phyloP scores from a whole-genome alignment of 768 basidiomycete species.

The Rhizopogon vulgaris region DNA sequence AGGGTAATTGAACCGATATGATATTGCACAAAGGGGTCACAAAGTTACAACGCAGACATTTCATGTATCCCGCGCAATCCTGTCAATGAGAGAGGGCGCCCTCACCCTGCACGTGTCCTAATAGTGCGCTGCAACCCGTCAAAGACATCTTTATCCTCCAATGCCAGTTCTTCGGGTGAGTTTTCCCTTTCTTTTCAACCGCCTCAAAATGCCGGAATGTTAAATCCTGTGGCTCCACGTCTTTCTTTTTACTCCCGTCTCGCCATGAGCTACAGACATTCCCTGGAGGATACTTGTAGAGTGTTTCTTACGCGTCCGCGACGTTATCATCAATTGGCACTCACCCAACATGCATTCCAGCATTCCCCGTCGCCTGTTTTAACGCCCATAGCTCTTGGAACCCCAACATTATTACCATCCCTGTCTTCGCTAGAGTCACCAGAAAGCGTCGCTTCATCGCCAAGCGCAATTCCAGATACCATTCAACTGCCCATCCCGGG shows the following conservation, averaged over 20 bases:
- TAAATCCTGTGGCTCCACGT: not conserved
- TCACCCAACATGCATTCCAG: constrained; percentile 1
- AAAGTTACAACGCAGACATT: not conserved
- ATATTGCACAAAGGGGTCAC: not conserved
- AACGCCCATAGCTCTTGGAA: not conserved
- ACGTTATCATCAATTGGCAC: not conserved
- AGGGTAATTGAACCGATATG: not conserved
- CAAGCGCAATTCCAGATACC: not conserved
- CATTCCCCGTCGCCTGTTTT: not conserved
- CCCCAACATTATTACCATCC: not conserved
- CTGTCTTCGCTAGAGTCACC: not conserved
- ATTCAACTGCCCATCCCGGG: constrained; percentile 5
- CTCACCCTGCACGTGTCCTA: constrained; percentile 3
- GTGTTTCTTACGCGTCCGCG: constrained; percentile 20
- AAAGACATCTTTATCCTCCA: constrained; percentile 17
- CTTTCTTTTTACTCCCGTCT: constrained; percentile 8
- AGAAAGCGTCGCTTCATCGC: not conserved
- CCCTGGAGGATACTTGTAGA: constrained; percentile 26
- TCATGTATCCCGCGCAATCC: not conserved
- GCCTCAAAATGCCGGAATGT: constrained; percentile 5
- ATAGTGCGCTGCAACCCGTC: constrained; percentile 1
- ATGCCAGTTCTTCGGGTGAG: constrained; percentile 6
- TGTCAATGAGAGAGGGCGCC: not conserved
- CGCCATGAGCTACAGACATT: constrained; percentile 20
- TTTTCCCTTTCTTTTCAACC: constrained; percentile 9